Conservation (phyloP, 2,329 filamentous ascomycete genomes). For the Microdochium nivale region DNA sequence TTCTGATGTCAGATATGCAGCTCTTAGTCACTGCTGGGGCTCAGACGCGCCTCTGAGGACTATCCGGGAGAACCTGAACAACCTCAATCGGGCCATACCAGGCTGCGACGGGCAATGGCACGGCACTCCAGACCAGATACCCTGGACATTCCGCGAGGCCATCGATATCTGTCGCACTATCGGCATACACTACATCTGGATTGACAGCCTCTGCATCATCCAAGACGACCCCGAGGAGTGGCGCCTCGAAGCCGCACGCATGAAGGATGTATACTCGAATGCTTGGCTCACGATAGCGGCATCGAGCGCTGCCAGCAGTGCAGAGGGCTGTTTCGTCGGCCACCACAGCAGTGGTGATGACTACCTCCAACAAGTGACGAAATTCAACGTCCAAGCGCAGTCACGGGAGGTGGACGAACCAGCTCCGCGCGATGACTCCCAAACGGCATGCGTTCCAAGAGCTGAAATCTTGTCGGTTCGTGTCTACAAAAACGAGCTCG, state of each 20-base stretch:
- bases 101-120: background rate
- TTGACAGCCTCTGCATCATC: slow-evolving; percentile 9
- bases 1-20: background rate
- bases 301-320: background rate
- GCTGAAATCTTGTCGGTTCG: background rate
- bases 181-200: slow-evolving; percentile 4
- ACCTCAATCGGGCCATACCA: background rate
- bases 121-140: slow-evolving; percentile 1
- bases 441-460: no score
- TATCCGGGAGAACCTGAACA: background rate
- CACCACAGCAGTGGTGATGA: background rate
- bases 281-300: slow-evolving; percentile 7
- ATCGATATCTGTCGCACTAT: slow-evolving; percentile 3
- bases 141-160: slow-evolving; percentile 4
- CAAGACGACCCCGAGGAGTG: slow-evolving; percentile 6
- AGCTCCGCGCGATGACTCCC: no score
- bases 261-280: slow-evolving; percentile 9
- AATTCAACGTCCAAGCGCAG: background rate
- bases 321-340: background rate
- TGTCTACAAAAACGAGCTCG: background rate
- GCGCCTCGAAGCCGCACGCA: slow-evolving; percentile 7
- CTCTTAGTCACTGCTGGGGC: background rate
- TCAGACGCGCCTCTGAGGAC: background rate
- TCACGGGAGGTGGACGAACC: no score
- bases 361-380: background rate